These are phyloP conservation scores for Annona squamosa DNA, from an alignment of 164 flowering plant genomes.

Conservation along the genomic window DNA sequence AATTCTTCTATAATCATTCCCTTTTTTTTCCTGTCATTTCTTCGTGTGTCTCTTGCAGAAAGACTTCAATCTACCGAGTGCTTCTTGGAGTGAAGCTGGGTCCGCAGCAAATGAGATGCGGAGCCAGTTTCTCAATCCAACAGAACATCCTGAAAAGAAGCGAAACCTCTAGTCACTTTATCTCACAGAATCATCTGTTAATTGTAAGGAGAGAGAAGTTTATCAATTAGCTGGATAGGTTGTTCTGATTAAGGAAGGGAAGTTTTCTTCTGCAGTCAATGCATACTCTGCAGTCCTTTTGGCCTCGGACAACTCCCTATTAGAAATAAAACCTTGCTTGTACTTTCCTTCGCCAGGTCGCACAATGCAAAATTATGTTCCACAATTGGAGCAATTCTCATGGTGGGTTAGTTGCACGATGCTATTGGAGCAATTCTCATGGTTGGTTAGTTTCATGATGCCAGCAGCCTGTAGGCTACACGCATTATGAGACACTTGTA, in stretches of 20 bases:
- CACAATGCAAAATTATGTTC: too few relatives aligned
- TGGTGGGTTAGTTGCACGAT: too few relatives aligned
- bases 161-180: not conserved
- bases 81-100: conserved; percentile 56
- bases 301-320: not conserved
- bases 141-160: conserved; percentile 18
- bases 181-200: not conserved
- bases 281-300: not conserved
- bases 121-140: conserved; percentile 54
- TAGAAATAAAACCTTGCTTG: too few relatives aligned
- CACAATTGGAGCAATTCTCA: too few relatives aligned
- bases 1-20: not conserved
- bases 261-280: not conserved
- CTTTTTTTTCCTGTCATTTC: conserved; percentile 3
- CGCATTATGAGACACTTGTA: too few relatives aligned
- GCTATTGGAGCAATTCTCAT: too few relatives aligned
- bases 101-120: conserved; percentile 69
- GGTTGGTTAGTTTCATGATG: too few relatives aligned
- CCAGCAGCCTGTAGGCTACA: too few relatives aligned
- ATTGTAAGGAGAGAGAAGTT: not conserved
- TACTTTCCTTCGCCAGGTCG: too few relatives aligned
- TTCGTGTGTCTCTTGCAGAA: conserved; percentile 56
- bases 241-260: not conserved
- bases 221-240: not conserved
- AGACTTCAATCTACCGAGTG: conserved; percentile 42